Conservation (phyloP, 2,329 filamentous ascomycete species). For the Arthrobotrys iridis region DNA sequence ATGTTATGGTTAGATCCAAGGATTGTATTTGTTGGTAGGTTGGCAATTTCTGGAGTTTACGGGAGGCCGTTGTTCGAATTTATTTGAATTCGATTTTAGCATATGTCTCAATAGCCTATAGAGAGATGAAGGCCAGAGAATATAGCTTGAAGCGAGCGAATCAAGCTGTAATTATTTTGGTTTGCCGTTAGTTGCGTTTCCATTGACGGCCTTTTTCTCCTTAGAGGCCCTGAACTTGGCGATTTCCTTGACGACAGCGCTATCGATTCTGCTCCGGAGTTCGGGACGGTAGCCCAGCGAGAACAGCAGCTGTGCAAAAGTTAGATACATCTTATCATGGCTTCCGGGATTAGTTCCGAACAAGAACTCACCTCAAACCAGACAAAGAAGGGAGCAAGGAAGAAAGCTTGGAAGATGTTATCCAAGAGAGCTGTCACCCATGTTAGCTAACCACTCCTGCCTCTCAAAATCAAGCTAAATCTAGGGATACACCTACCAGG, state of each 20-base stretch:
- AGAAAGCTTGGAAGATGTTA: constrained; percentile 89
- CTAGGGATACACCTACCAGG: constrained; percentile 66
- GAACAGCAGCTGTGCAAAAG: constrained; percentile 71
- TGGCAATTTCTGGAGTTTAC: background rate
- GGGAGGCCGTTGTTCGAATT: background rate
- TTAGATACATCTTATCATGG: background rate
- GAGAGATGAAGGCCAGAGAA: background rate
- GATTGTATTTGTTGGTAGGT: background rate
- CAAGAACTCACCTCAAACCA: constrained; percentile 76
- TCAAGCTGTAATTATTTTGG: constrained; percentile 21
- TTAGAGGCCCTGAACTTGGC: constrained; percentile 75
- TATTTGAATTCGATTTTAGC: background rate
- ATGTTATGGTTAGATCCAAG: background rate
- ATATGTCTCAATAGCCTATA: constrained; percentile 13
- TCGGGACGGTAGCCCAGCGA: constrained; percentile 87
- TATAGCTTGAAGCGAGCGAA: background rate
- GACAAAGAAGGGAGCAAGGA: constrained; percentile 94
- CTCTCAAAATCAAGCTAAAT: background rate
- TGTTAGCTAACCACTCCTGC: background rate
- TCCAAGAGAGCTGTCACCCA: constrained; percentile 72
- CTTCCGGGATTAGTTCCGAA: background rate
- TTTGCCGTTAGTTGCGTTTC: constrained; percentile 49
- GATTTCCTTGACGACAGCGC: constrained; percentile 79
- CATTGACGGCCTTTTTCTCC: constrained; percentile 61
- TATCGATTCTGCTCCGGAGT: constrained; percentile 81